Evolutionary conservation across 139 green algal species (phyloP).

Genomic region (Chlorella ohadii): DNA sequence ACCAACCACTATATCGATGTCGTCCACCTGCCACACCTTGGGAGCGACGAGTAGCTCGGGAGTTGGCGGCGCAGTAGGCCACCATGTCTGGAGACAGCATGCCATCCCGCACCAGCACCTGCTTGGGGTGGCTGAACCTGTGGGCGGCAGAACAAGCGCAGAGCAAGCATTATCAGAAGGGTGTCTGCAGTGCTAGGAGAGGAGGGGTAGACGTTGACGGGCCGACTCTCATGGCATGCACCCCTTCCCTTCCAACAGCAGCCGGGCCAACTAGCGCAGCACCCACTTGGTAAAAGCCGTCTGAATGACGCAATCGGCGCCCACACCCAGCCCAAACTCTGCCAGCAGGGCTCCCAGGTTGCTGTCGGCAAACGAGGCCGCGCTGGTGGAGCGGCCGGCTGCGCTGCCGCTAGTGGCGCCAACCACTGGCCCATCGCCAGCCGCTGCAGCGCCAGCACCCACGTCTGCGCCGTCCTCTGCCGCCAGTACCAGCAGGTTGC

Average conservation of each 20-base stretch:
- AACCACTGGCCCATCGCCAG: not conserved
- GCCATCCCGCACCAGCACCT: constrained; percentile 83
- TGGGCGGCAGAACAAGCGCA: not conserved
- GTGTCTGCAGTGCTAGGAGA: too few species aligned
- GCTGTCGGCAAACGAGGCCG: constrained; percentile 31
- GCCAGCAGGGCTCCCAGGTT: constrained; percentile 90
- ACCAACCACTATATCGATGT: too few species aligned
- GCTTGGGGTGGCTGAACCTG: constrained; percentile 91
- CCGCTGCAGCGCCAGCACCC: not conserved
- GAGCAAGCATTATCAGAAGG: too few species aligned
- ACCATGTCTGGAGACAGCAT: constrained; percentile 82
- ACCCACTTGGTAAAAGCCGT: constrained; percentile 15
- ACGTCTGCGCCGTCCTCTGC: constrained; percentile 69
- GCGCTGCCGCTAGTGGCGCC: not conserved
- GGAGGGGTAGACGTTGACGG: too few species aligned
- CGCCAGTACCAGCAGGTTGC: constrained; percentile 68
- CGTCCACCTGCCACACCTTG: not conserved
- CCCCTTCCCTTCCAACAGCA: too few species aligned
- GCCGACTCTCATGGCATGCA: too few species aligned
- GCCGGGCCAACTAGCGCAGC: not conserved
- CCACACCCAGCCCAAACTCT: constrained; percentile 80
- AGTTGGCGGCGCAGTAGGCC: constrained; percentile 21
- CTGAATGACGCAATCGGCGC: constrained; percentile 76
- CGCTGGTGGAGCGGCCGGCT: too few species aligned
- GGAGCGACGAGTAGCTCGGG: not conserved